A percentile compares a stretch with the other conserved stretches of the same genome.
Evolutionary conservation across 371 early-diverging fungal genomes (phyloP).

Genomic region (Mucor racemosus): DNA sequence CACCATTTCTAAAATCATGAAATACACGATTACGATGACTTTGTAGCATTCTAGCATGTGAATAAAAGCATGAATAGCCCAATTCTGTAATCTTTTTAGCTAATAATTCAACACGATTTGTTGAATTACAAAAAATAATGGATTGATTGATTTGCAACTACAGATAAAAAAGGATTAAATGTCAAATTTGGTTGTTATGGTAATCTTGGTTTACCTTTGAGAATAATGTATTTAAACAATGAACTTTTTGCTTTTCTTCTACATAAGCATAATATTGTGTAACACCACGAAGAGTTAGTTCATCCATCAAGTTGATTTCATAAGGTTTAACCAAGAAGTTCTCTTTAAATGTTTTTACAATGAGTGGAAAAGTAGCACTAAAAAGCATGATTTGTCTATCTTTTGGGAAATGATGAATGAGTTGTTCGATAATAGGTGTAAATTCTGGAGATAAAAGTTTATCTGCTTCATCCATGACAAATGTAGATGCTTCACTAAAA

Average conservation of each 20-base stretch:
- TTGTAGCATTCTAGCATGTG: slow-evolving; percentile 97
- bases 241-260: slow-evolving; percentile 97
- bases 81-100: slow-evolving; percentile 98
- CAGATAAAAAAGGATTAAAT: background rate
- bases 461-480: slow-evolving; percentile 99
- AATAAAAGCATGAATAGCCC: slow-evolving; percentile 97
- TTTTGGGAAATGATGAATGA: slow-evolving; percentile 82
- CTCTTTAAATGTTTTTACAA: slow-evolving; percentile 95
- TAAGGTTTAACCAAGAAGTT: slow-evolving; percentile 91
- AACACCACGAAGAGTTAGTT: slow-evolving; percentile 94
- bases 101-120: slow-evolving; percentile 94
- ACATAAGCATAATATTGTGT: slow-evolving; percentile 99
- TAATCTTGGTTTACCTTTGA: slow-evolving; percentile 62
- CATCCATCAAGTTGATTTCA: slow-evolving; percentile 99
- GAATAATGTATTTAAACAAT: slow-evolving; percentile 96
- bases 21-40: slow-evolving; percentile 97
- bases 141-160: slow-evolving; percentile 97
- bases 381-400: slow-evolving; percentile 95
- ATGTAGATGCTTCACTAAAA: slow-evolving; percentile 80
- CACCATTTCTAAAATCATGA: slow-evolving; percentile 97
- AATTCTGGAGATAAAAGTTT: slow-evolving; percentile 96
- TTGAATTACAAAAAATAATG: slow-evolving; percentile 98
- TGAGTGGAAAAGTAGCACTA: slow-evolving; percentile 98
- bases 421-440: slow-evolving; percentile 91
- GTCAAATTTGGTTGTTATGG: background rate